phyloP scores from a whole-genome alignment of 1,284 basidiomycete genomes.

The Ustilago loliicola region DNA sequence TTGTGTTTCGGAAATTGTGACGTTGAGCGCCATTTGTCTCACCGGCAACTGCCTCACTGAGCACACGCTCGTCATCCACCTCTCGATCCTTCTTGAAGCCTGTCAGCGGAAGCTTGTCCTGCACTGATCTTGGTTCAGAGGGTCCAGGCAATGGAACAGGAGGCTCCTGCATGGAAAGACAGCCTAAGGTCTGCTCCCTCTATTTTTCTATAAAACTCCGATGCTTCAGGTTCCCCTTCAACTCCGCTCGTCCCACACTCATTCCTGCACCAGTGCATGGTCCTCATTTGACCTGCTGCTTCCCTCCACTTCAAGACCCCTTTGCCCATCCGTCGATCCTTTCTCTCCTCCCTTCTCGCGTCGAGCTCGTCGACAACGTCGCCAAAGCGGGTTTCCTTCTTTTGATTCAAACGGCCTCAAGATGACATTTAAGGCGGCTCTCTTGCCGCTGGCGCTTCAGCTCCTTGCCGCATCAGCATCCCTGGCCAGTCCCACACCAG shows the following conservation, averaged over 20 bases:
- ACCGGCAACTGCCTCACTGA: conserved; percentile 13
- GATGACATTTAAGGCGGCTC: conserved; percentile 23
- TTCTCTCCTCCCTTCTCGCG: conserved; percentile 5
- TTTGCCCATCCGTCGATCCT: not conserved
- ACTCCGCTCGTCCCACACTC: conserved; percentile 29
- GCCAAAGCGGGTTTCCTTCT: not conserved
- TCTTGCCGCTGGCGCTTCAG: conserved; percentile 43
- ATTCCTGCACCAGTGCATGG: conserved; percentile 7
- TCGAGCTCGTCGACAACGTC: not conserved
- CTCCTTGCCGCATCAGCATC: conserved; percentile 30
- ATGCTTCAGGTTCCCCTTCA: conserved; percentile 4
- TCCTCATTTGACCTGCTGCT: not conserved
- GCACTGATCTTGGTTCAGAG: not conserved
- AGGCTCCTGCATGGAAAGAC: conserved; percentile 4
- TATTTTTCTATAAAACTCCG: conserved; percentile 22
- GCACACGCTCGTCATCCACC: not conserved
- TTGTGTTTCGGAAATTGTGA: no score
- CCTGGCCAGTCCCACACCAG: conserved; percentile 28
- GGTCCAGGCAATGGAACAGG: not conserved
- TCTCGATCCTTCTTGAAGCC: not conserved
- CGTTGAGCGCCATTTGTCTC: not conserved
- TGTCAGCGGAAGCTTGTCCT: not conserved
- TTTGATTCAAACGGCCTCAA: not conserved
- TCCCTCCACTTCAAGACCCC: conserved; percentile 14
- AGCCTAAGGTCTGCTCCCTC: not conserved